Conservation (phyloP, 441 rosid species). For the Erysimum cheiri region DNA sequence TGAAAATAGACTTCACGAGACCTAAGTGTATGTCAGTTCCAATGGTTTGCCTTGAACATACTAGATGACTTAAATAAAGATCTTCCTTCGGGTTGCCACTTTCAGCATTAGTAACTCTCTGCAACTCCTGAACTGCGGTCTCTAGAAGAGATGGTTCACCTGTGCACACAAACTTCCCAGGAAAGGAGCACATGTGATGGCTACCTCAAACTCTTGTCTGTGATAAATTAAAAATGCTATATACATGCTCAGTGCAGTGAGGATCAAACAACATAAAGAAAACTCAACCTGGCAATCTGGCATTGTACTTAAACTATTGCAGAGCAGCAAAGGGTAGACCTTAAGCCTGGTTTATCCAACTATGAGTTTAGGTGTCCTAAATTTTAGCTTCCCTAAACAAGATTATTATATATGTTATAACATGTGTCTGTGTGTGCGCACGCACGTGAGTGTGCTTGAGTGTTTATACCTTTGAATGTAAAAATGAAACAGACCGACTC, state of each 20-base stretch:
- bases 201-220: constrained; percentile 32
- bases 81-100: constrained; percentile 60
- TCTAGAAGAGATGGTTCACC: constrained; percentile 73
- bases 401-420: background rate
- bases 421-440: background rate
- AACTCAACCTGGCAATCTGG: constrained; percentile 12
- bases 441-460: background rate
- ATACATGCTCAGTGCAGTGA: constrained; percentile 27
- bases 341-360: constrained; percentile 17
- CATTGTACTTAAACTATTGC: constrained; percentile 18
- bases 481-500: constrained; percentile 2
- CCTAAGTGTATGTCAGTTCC: constrained; percentile 52
- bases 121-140: constrained; percentile 65
- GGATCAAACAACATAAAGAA: constrained; percentile 15
- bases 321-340: constrained; percentile 4
- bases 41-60: constrained; percentile 59
- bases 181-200: constrained; percentile 33
- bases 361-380: constrained; percentile 2
- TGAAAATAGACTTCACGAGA: constrained; percentile 65
- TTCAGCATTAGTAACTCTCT: constrained; percentile 56
- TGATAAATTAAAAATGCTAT: constrained; percentile 12
- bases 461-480: background rate
- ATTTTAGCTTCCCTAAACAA: constrained; percentile 18
- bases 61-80: constrained; percentile 61
- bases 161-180: constrained; percentile 82